Evolutionary conservation across 768 basidiomycete species (phyloP), one percentile per base, ranked within the genome.

Genomic region (Suillus clintonianus): DNA sequence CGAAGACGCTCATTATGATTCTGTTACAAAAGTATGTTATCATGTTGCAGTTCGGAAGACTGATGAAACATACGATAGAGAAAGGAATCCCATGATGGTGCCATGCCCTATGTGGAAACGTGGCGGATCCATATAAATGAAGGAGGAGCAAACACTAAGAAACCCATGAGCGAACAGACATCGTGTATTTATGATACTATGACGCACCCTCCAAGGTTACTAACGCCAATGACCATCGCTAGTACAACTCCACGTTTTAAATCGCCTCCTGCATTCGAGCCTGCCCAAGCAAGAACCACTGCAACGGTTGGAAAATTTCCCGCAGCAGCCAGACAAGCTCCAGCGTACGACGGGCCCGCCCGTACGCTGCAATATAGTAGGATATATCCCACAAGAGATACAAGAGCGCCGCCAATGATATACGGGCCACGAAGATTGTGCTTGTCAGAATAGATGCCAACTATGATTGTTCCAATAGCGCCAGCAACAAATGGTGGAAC

Each of bases 191-290:
- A 78, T 27, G 43, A 76, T 77, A 32, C 74, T n/a, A 17, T 22
- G 2, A 50, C 74, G 60, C 57, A 81, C 68, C 85, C 85, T 64
- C 86, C 86, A 7, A 87, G 73, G 62, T 87, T 88, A 30, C 83
- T 84, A 17, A 83, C 36, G 27, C 84, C 84, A 48, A 84, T 81
- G 17, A 87, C 80, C 77, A 85, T 79, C 5, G 83, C 87, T 39
- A 87, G 64, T 14, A 79, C 78, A 15, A 86, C 78, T 34, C 79
- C 87, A 63, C 81, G 79, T 65, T 84, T 83, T 59, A 83, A 65
- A 65, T 85, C 85, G 19, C 87, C 85, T 24, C 86, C 86, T 0
- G 83, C 80, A 59, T 85, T 85, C 7, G 82, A 82, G 3, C 81
- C 79, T 3, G 77, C 81, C 87, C 87, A 89, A 37, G 85, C 83